Percentiles rank a stretch among this genome's conserved stretches.
phyloP scores from a whole-genome alignment of 2,329 filamentous ascomycete species.

The Cadophora sp. region DNA sequence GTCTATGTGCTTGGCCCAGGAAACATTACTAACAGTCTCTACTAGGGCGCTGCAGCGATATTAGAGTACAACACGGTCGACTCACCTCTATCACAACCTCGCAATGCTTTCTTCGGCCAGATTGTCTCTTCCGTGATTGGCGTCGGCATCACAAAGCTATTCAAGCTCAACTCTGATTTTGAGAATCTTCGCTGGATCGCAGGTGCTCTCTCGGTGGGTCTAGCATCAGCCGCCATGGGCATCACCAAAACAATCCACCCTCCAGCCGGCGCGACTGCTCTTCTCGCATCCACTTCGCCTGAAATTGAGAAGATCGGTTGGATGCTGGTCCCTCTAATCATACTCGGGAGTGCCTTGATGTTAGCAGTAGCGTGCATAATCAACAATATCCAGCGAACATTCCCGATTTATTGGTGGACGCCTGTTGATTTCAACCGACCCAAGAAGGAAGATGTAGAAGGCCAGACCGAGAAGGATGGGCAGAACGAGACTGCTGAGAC shows the following conservation, averaged over 20 bases:
- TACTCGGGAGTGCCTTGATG: conserved; percentile 68
- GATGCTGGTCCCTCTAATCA: conserved; percentile 68
- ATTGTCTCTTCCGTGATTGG: conserved; percentile 66
- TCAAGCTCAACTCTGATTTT: conserved; percentile 55
- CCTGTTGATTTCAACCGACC: conserved; percentile 25
- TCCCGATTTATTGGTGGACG: conserved; percentile 76
- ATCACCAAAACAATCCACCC: conserved; percentile 75
- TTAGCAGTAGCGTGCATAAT: conserved; percentile 65
- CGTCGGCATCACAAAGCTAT: conserved; percentile 68
- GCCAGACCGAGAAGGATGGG: conserved; percentile 1
- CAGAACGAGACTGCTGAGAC: background rate
- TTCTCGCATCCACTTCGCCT: conserved; percentile 69
- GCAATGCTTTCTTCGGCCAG: conserved; percentile 73
- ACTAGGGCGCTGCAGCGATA: conserved; percentile 73
- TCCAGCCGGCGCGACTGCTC: conserved; percentile 75
- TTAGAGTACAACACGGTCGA: conserved; percentile 76
- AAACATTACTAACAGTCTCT: background rate
- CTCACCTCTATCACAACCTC: conserved; percentile 75
- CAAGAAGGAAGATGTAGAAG: conserved; percentile 8
- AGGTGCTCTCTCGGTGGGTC: conserved; percentile 69
- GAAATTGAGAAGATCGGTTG: conserved; percentile 66
- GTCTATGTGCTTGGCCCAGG: background rate
- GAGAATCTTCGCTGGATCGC: conserved; percentile 66
- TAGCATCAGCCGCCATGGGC: conserved; percentile 69
- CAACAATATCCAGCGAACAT: conserved; percentile 71